Conservation (phyloP, 345 rosid genomes). For the Geranium brycei region DNA sequence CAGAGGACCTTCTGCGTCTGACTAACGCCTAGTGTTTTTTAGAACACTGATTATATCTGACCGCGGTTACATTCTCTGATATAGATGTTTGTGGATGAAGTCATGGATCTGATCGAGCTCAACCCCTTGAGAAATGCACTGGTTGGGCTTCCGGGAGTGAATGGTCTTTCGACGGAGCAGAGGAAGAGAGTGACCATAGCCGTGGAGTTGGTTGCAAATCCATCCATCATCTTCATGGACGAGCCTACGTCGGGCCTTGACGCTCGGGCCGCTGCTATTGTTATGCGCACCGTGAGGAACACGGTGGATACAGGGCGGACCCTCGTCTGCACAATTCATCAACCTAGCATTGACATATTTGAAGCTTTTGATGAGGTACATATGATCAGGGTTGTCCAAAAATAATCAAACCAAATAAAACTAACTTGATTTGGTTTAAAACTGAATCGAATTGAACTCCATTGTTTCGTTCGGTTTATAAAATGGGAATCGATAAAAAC, state of each 20-base stretch:
- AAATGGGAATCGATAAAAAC: no score
- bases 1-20: no score
- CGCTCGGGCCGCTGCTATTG: conserved; percentile 35
- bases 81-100: conserved; percentile 74
- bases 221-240: conserved; percentile 32
- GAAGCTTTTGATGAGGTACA: conserved; percentile 34
- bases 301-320: conserved; percentile 33
- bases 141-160: conserved; percentile 30
- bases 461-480: no score
- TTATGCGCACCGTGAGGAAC: conserved; percentile 30
- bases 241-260: conserved; percentile 36
- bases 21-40: no score
- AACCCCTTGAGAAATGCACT: conserved; percentile 34
- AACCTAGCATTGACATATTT: conserved; percentile 34
- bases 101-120: conserved; percentile 77
- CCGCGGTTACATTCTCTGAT: no score
- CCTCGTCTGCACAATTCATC: conserved; percentile 35
- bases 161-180: conserved; percentile 32
- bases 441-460: no score
- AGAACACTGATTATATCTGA: no score
- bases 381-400: background rate
- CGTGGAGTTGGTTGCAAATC: conserved; percentile 36
- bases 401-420: no score
- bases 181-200: conserved; percentile 31
- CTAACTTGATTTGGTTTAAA: no score